Evolutionary conservation across 345 rosid species (phyloP).

Genomic region (Hibiscus mutabilis): DNA sequence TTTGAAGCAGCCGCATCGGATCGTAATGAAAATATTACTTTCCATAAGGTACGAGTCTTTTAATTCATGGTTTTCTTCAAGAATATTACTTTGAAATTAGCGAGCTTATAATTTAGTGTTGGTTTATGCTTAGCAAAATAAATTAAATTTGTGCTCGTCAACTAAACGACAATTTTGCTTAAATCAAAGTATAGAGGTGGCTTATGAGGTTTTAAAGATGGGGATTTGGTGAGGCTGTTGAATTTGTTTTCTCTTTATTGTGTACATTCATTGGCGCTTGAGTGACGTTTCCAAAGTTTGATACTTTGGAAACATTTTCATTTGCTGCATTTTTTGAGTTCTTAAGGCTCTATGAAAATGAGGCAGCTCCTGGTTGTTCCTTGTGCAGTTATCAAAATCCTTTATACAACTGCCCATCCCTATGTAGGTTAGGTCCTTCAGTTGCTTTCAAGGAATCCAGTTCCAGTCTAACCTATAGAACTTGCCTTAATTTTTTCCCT

Average conservation of each 20-base stretch:
- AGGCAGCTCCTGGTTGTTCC: background rate
- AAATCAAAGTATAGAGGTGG: background rate
- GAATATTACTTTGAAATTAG: too few species aligned
- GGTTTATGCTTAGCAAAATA: background rate
- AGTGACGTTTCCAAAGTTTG: background rate
- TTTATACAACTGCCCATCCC: background rate
- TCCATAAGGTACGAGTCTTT: background rate
- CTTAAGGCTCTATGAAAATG: background rate
- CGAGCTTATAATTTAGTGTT: background rate
- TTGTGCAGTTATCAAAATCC: background rate
- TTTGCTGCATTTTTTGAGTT: background rate
- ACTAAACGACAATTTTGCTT: too few species aligned
- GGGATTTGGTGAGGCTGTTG: background rate
- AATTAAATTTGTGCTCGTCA: too few species aligned
- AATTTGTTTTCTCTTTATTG: background rate
- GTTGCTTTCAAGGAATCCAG: background rate
- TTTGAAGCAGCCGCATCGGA: conserved; percentile 9
- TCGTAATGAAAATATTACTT: background rate
- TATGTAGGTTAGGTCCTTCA: background rate
- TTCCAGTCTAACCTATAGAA: background rate
- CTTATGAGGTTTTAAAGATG: background rate
- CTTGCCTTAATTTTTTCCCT: background rate
- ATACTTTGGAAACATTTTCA: background rate
- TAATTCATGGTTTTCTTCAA: background rate
- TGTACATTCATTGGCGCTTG: too few species aligned